phyloP scores from a whole-genome alignment of 1,284 basidiomycete species.

The Pterulicium gracile region DNA sequence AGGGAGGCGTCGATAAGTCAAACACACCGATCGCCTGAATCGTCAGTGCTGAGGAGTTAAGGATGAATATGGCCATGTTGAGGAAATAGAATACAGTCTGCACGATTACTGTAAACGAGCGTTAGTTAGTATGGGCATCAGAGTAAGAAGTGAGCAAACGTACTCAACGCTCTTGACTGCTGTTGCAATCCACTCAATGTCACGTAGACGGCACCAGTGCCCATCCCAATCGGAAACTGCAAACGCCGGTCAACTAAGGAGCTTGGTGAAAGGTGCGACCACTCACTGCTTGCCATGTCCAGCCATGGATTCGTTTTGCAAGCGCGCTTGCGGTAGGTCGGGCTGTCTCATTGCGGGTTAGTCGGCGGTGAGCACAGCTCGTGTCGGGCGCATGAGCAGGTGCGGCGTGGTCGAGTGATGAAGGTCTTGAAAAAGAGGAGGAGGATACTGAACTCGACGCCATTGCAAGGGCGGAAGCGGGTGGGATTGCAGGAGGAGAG shows the following conservation, averaged over 20 bases:
- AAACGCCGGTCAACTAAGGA: neutral
- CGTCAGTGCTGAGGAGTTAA: constrained; percentile 30
- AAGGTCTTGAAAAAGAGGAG: no score
- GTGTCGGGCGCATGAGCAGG: no score
- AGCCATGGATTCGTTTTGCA: constrained; percentile 34
- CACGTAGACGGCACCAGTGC: constrained; percentile 37
- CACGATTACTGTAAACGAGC: no score
- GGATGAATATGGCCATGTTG: constrained; percentile 30
- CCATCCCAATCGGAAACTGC: constrained; percentile 40
- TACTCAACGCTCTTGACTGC: constrained; percentile 21
- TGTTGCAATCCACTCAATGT: constrained; percentile 29
- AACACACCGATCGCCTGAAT: constrained; percentile 32
- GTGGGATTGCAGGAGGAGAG: no score
- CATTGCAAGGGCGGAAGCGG: no score
- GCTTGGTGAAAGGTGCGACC: constrained; percentile 1
- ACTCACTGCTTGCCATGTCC: constrained; percentile 32
- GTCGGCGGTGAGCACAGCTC: no score
- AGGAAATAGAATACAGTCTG: constrained; percentile 36
- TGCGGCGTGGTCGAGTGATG: no score
- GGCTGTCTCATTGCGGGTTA: no score
- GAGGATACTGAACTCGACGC: no score
- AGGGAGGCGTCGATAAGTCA: no score
- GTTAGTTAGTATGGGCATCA: no score
- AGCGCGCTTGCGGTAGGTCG: no score
- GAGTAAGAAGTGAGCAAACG: neutral